Percentiles rank a stretch among this genome's conserved stretches.
These are phyloP conservation scores for Protoeuglena noctilucae DNA, from an alignment of 139 green algal genomes.

Conservation along the genomic window DNA sequence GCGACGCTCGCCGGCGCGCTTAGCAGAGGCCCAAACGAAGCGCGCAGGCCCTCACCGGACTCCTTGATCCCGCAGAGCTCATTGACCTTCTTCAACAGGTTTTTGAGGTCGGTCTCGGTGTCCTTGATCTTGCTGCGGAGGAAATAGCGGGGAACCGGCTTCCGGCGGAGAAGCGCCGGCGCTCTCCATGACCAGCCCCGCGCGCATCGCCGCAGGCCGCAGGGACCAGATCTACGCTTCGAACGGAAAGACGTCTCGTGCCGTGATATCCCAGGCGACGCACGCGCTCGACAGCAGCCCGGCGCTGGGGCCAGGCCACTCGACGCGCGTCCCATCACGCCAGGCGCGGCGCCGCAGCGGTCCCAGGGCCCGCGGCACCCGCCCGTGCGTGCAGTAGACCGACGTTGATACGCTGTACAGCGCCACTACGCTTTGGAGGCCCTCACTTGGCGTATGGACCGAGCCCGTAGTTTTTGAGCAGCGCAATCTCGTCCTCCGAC, in stretches of 20 bases:
- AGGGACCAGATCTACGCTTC: background rate
- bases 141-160: background rate
- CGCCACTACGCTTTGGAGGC: no score
- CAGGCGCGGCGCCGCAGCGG: background rate
- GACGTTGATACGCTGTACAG: constrained; percentile 54
- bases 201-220: background rate
- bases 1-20: no score
- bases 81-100: constrained; percentile 67
- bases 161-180: background rate
- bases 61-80: constrained; percentile 85
- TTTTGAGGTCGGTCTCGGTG: constrained; percentile 62
- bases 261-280: constrained; percentile 11
- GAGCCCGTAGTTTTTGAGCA: constrained; percentile 91
- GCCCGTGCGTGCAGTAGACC: background rate
- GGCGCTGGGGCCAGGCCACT: constrained; percentile 3
- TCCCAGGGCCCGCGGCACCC: background rate
- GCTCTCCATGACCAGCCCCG: no score
- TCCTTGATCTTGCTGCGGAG: constrained; percentile 34
- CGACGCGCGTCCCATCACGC: constrained; percentile 26
- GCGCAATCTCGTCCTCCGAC: constrained; percentile 87
- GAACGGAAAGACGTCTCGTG: constrained; percentile 22
- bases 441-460: constrained; percentile 75
- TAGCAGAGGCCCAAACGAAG: no score
- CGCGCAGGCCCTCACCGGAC: constrained; percentile 78
- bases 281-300: background rate